Conservation (phyloP, 495 filamentous ascomycete genomes). For the Aspergillus nidulans region DNA sequence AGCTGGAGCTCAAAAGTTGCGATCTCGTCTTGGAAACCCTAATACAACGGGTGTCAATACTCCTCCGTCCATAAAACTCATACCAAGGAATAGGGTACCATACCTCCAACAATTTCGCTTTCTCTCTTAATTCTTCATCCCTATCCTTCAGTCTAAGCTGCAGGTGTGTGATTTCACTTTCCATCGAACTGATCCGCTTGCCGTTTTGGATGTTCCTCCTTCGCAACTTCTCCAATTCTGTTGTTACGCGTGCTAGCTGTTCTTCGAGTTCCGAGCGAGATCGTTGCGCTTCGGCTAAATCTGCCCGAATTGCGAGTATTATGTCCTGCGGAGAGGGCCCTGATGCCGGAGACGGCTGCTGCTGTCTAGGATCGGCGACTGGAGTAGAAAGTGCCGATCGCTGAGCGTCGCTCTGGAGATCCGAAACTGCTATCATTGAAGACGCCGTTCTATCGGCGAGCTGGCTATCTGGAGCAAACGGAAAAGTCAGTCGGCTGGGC, state of each 20-base stretch:
- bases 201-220: constrained; percentile 50
- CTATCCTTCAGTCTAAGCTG: constrained; percentile 65
- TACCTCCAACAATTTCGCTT: constrained; percentile 76
- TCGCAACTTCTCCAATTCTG: constrained; percentile 57
- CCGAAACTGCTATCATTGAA: constrained; percentile 28
- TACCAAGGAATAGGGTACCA: constrained; percentile 8
- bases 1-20: constrained; percentile 80
- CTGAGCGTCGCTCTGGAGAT: constrained; percentile 11
- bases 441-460: constrained; percentile 66
- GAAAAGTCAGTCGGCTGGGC: constrained; percentile 1
- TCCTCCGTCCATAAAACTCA: neutral
- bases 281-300: constrained; percentile 71
- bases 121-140: constrained; percentile 79
- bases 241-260: constrained; percentile 52
- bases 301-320: constrained; percentile 50
- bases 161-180: constrained; percentile 57
- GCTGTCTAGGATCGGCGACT: constrained; percentile 22
- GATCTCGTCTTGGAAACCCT: constrained; percentile 89
- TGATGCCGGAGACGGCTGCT: constrained; percentile 18
- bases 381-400: constrained; percentile 15
- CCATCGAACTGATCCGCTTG: constrained; percentile 56
- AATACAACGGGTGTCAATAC: neutral
- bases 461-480: constrained; percentile 51
- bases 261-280: constrained; percentile 61
- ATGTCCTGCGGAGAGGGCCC: constrained; percentile 28